These are phyloP conservation scores for Arachis stenosperma DNA, from an alignment of 306 rosid genomes.

Conservation along the genomic window DNA sequence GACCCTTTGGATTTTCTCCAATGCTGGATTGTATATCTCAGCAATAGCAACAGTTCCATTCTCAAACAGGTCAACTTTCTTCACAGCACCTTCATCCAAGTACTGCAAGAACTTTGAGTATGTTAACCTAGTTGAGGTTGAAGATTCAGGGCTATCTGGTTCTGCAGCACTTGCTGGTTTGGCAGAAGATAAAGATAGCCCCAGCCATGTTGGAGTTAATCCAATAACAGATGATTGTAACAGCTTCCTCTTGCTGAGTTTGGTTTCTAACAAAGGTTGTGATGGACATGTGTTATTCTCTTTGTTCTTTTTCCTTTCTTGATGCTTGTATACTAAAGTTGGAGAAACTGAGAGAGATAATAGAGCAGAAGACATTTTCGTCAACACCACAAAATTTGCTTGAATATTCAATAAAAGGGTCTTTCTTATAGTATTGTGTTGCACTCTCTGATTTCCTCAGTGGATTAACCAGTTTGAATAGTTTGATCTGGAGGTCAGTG, in stretches of 20 bases:
- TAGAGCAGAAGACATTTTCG: slow-evolving; percentile 51
- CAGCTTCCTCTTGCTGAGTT: slow-evolving; percentile 51
- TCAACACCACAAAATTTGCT: not conserved
- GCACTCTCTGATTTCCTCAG: not conserved
- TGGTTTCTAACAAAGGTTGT: slow-evolving; percentile 37
- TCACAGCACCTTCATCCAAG: slow-evolving; percentile 65
- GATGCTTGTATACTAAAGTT: slow-evolving; percentile 54
- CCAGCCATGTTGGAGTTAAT: slow-evolving; percentile 41
- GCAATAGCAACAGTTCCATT: slow-evolving; percentile 77
- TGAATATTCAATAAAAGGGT: slow-evolving; percentile 8
- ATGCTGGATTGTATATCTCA: slow-evolving; percentile 57
- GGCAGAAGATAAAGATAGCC: slow-evolving; percentile 47
- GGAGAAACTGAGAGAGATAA: slow-evolving; percentile 54
- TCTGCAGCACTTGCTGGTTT: slow-evolving; percentile 60
- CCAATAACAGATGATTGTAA: slow-evolving; percentile 46
- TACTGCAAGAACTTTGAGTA: slow-evolving; percentile 76
- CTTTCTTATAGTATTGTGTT: not conserved
- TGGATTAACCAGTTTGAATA: not conserved
- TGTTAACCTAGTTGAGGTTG: slow-evolving; percentile 61
- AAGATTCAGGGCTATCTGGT: slow-evolving; percentile 62
- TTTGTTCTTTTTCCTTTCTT: slow-evolving; percentile 46
- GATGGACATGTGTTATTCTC: slow-evolving; percentile 45
- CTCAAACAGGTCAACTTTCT: slow-evolving; percentile 75
- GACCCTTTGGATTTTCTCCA: slow-evolving; percentile 72
- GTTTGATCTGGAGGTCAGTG: slow-evolving; percentile 35